phyloP scores from a whole-genome alignment of 768 basidiomycete species.

The Pholiota molesta region DNA sequence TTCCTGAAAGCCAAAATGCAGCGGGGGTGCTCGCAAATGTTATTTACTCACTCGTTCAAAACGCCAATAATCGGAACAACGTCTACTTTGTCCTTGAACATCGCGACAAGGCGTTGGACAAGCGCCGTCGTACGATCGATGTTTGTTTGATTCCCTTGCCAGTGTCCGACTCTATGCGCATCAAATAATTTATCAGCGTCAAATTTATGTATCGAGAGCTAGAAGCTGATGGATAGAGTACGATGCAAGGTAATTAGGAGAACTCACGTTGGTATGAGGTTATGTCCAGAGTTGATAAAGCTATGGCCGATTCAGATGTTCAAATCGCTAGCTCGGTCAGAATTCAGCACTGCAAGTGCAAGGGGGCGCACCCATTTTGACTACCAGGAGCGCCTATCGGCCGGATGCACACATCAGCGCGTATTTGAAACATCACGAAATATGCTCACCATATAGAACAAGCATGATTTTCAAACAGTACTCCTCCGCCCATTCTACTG shows the following conservation, averaged over 20 bases:
- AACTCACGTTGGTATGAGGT: conserved; percentile 49
- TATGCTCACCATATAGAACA: conserved; percentile 59
- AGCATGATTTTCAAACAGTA: conserved; percentile 79
- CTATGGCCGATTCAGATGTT: conserved; percentile 31
- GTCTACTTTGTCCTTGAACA: conserved; percentile 52
- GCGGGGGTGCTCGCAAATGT: no score
- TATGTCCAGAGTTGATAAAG: conserved; percentile 82
- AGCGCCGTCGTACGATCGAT: conserved; percentile 65
- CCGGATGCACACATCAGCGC: background rate
- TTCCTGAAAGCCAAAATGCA: no score
- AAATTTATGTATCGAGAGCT: no score
- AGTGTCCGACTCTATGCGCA: conserved; percentile 36
- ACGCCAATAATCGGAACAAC: conserved; percentile 71
- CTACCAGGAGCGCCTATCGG: conserved; percentile 69
- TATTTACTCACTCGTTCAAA: conserved; percentile 67
- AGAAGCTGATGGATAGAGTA: no score
- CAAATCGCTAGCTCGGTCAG: no score
- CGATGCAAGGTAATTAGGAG: background rate
- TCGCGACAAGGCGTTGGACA: conserved; percentile 61
- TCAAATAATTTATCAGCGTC: background rate
- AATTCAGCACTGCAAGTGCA: background rate
- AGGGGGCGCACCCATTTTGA: conserved; percentile 62
- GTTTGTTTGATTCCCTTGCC: conserved; percentile 71
- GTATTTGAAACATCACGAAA: no score
- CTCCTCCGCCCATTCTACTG: conserved; percentile 66